phyloP scores from a whole-genome alignment of 2,329 filamentous ascomycete genomes.

The Ilyonectria robusta region DNA sequence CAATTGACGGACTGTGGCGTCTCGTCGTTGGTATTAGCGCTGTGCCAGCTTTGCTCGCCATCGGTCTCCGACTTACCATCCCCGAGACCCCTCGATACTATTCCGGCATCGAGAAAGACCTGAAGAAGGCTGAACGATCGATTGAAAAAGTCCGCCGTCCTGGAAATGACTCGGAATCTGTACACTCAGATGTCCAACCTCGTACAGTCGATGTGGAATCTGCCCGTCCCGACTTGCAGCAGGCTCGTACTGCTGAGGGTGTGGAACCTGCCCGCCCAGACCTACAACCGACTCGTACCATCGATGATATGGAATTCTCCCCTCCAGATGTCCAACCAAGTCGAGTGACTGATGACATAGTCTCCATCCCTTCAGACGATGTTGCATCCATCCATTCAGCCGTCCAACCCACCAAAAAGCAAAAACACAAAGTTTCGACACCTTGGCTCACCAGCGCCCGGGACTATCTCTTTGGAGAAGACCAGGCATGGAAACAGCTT shows the following conservation, averaged over 20 bases:
- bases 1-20: constrained; percentile 61
- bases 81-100: constrained; percentile 62
- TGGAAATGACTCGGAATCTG: not conserved
- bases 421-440: not conserved
- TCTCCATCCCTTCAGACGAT: not conserved
- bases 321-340: too few species aligned
- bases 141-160: not conserved
- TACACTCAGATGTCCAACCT: too few species aligned
- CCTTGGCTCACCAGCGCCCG: not conserved
- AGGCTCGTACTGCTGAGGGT: too few species aligned
- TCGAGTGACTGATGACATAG: too few species aligned
- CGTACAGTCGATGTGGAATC: too few species aligned
- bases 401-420: not conserved
- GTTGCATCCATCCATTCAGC: not conserved
- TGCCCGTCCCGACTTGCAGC: too few species aligned
- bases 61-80: constrained; percentile 52
- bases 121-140: not conserved
- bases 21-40: constrained; percentile 64
- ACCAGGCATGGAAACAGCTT: constrained; percentile 39
- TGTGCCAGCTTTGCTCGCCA: constrained; percentile 61
- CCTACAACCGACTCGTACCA: too few species aligned
- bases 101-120: constrained; percentile 17
- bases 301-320: too few species aligned
- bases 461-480: constrained; percentile 17
- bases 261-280: too few species aligned